phyloP scores from a whole-genome alignment of 176 grass and related monocot genomes.

The Raddia guianensis region DNA sequence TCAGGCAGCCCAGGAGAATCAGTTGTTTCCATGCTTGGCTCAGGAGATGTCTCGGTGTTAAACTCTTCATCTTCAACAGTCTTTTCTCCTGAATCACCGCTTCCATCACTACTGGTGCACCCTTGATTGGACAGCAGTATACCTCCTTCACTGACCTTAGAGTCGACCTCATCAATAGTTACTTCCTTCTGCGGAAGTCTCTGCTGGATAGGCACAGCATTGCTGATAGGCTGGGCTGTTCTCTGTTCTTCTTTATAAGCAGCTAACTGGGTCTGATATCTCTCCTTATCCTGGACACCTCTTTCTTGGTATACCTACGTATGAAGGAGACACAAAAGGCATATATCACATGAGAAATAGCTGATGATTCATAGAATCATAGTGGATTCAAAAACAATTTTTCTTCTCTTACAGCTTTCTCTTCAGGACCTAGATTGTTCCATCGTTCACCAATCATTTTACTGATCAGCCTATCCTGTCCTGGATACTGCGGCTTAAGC shows the following conservation, averaged over 20 bases:
- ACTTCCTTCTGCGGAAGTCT: constrained; percentile 55
- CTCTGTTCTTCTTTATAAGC: constrained; percentile 65
- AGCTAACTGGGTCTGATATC: constrained; percentile 71
- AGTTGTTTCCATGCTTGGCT: constrained; percentile 39
- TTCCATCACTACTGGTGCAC: constrained; percentile 48
- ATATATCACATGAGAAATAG: constrained; percentile 22
- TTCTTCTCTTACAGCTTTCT: constrained; percentile 83
- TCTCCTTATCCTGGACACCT: constrained; percentile 77
- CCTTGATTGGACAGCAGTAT: constrained; percentile 55
- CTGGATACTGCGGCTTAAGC: constrained; percentile 71
- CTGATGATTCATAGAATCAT: constrained; percentile 18
- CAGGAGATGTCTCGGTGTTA: constrained; percentile 53
- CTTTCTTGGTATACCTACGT: constrained; percentile 85
- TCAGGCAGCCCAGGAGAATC: constrained; percentile 41
- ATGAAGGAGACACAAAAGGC: background rate
- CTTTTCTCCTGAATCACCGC: constrained; percentile 43
- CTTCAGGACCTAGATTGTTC: constrained; percentile 69
- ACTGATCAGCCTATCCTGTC: constrained; percentile 85
- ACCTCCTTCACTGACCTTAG: constrained; percentile 58
- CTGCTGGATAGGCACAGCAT: constrained; percentile 66
- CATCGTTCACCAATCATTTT: constrained; percentile 86
- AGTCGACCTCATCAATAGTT: constrained; percentile 55
- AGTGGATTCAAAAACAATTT: constrained; percentile 5
- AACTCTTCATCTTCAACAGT: constrained; percentile 51
- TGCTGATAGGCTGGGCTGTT: constrained; percentile 57